Conservation (phyloP, 169 alveolate genomes). For the Neospora caninum region DNA sequence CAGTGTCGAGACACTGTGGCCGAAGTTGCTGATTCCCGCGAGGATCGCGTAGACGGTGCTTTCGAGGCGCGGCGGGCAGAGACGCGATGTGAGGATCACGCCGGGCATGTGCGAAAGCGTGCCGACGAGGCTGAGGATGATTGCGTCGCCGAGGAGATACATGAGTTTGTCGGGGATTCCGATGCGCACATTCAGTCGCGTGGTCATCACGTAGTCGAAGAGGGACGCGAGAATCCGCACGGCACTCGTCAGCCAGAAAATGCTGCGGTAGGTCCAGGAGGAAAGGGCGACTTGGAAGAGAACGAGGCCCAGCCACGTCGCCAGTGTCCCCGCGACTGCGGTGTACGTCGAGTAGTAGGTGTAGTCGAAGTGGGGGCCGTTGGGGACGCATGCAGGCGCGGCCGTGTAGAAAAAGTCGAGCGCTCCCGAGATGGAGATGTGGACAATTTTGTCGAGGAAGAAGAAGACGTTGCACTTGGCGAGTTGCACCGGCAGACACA, state of each 20-base stretch:
- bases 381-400: slow-evolving; percentile 55
- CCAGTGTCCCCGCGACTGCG: slow-evolving; percentile 47
- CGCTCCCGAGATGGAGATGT: slow-evolving; percentile 54
- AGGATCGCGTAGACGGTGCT: slow-evolving; percentile 54
- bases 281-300: slow-evolving; percentile 35
- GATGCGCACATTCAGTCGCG: slow-evolving; percentile 40
- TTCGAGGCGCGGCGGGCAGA: slow-evolving; percentile 43
- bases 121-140: slow-evolving; percentile 38
- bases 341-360: slow-evolving; percentile 70
- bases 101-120: slow-evolving; percentile 65
- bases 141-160: slow-evolving; percentile 68
- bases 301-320: slow-evolving; percentile 22
- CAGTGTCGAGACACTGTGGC: background rate
- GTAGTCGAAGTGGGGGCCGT: slow-evolving; percentile 68
- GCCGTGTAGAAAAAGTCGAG: slow-evolving; percentile 59
- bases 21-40: slow-evolving; percentile 46
- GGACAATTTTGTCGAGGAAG: background rate
- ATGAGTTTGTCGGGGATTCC: slow-evolving; percentile 65
- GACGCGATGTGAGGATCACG: slow-evolving; percentile 43
- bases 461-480: slow-evolving; percentile 38
- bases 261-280: slow-evolving; percentile 42
- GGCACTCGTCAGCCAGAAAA: slow-evolving; percentile 53
- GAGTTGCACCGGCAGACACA: slow-evolving; percentile 37
- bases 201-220: slow-evolving; percentile 56
- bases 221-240: slow-evolving; percentile 57